Base-by-base conservation (phyloP, 805 yeast genomes). In the Peterozyma toletana region DNA sequence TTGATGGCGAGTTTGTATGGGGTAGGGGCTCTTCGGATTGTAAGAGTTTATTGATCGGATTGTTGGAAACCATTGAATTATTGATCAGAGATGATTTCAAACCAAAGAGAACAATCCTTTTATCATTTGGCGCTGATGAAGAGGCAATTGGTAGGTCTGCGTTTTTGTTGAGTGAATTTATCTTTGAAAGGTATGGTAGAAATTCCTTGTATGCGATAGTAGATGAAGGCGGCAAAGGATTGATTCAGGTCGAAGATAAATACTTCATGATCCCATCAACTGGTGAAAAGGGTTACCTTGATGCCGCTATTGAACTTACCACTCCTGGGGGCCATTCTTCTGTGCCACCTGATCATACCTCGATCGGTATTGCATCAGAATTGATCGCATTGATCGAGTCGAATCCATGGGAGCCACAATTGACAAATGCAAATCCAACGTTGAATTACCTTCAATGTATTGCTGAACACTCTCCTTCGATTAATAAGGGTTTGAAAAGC, bases 311-410 rank as follows among this genome's bases (percentile, higher is more conserved):
- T 36, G 67, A 68, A 3, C 61, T 84, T 35, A 62, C 63, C 18
- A 79, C 85, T 16, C 77, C 78, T 11, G 95, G 95, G 34, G 95
- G 95, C 9, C 95, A 85, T 56, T 78, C 91, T 1, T 82, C 90
- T 9, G 59, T 73, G n/a, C 93, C 95, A 9, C 91, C 90, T 2
- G 80, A 75, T 42, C 91, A 85, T 53, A 84, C 91, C 3, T 71
- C 82, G 1, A 80, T 86, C 56, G 95, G 91, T 10, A 72, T 86
- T 29, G 67, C 79, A 42, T 67, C 85, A 4, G 77, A 81, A 47
- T 62, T 85, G 42, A 68, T 80, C 9, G 61, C 63, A 7, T 48
- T 58, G 11, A 63, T 86, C 34, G 95, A 86, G 57, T 54, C 58
- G 6, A 67, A 75, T 45, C 83, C 80, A 2, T 78, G 67, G 53